Percentiles rank a stretch among this genome's conserved stretches.
Conservation (phyloP, 257 asterid genomes). For the Orobanche coerulescens region DNA sequence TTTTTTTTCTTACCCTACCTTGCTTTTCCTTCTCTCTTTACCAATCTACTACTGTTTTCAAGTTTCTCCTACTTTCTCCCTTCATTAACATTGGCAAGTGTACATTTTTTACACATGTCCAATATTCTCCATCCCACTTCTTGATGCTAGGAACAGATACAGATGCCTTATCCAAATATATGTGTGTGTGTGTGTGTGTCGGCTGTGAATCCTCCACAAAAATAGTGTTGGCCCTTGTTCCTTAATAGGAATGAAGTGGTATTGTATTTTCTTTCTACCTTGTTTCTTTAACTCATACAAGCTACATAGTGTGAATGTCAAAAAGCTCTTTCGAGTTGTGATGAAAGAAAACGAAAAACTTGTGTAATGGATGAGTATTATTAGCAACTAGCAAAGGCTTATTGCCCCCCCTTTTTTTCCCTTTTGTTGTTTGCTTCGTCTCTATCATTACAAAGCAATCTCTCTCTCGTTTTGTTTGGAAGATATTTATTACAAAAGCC, state of each 20-base stretch:
- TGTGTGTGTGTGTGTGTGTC: constrained; percentile 6
- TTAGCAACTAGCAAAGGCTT: constrained; percentile 30
- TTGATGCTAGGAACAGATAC: constrained; percentile 49
- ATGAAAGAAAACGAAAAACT: constrained; percentile 15
- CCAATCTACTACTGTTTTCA: constrained; percentile 30
- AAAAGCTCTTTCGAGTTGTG: constrained; percentile 23
- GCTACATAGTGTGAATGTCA: constrained; percentile 50
- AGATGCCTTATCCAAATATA: constrained; percentile 58
- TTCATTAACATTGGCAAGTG: constrained; percentile 44
- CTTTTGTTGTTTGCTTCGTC: constrained; percentile 24
- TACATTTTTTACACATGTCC: constrained; percentile 67
- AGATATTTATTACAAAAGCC: background rate
- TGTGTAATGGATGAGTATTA: constrained; percentile 53
- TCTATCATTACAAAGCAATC: constrained; percentile 29
- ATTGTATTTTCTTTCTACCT: constrained; percentile 25
- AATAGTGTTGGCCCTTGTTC: constrained; percentile 30
- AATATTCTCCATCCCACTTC: constrained; percentile 16
- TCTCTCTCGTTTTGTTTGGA: constrained; percentile 16
- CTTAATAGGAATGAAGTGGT: constrained; percentile 34
- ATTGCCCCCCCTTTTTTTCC: constrained; percentile 16
- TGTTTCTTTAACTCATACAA: constrained; percentile 28
- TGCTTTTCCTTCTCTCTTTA: constrained; percentile 11
- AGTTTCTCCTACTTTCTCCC: constrained; percentile 12
- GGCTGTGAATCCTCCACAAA: constrained; percentile 29
- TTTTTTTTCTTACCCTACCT: background rate